Percentiles rank a stretch among this genome's conserved stretches.
phyloP scores from a whole-genome alignment of 2,329 filamentous ascomycete species.

The Alternaria sp. region DNA sequence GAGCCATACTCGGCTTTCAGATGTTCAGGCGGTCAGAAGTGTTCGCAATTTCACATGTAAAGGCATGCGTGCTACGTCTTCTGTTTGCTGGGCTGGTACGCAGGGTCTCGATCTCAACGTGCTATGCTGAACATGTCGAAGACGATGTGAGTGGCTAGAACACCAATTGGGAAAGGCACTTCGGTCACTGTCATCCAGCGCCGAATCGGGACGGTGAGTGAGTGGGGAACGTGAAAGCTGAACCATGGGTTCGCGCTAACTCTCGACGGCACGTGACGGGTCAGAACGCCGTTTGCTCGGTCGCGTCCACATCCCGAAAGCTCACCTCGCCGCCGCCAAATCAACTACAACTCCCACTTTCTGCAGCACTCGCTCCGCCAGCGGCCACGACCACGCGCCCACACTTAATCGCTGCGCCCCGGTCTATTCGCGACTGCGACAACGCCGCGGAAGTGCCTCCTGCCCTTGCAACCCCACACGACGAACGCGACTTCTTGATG shows the following conservation, averaged over 20 bases:
- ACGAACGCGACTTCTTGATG: constrained; percentile 15
- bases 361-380: not conserved
- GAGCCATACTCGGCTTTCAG: not conserved
- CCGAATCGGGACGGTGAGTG: not conserved
- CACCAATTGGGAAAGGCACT: not conserved
- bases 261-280: constrained; percentile 18
- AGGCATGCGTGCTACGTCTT: not conserved
- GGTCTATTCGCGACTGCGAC: not conserved
- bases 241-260: constrained; percentile 12
- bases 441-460: constrained; percentile 1
- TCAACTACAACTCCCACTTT: not conserved
- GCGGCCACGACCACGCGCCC: not conserved
- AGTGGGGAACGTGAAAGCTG: constrained; percentile 3
- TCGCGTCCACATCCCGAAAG: constrained; percentile 1
- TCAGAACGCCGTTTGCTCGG: not conserved
- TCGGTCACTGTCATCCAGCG: not conserved
- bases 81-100: not conserved
- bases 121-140: not conserved
- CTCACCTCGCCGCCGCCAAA: not conserved
- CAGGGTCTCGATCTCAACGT: not conserved
- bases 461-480: not conserved
- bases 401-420: not conserved
- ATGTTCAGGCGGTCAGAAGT: not conserved
- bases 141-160: not conserved
- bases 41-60: not conserved